phyloP scores from a whole-genome alignment of 495 filamentous ascomycete species.

The Terfezia boudieri region DNA sequence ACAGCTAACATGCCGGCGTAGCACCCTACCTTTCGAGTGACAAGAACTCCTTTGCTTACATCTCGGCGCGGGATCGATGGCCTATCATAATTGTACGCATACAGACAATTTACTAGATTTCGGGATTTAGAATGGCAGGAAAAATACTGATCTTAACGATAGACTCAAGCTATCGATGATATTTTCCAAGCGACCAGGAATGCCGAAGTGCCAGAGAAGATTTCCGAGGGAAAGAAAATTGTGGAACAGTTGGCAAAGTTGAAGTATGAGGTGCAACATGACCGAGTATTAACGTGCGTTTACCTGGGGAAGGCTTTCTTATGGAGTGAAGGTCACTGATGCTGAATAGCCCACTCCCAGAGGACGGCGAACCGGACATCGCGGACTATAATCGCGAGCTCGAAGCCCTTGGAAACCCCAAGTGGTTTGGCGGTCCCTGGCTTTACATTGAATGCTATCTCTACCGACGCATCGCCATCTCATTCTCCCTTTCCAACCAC shows the following conservation, averaged over 20 bases:
- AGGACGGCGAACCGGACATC: conserved; percentile 63
- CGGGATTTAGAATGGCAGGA: neutral
- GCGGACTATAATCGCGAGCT: conserved; percentile 70
- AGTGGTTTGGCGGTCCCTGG: conserved; percentile 73
- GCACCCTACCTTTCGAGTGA: conserved; percentile 26
- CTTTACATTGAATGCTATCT: conserved; percentile 87
- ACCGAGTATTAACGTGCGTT: conserved; percentile 56
- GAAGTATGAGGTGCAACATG: conserved; percentile 91
- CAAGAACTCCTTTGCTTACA: conserved; percentile 63
- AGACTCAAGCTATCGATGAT: conserved; percentile 93
- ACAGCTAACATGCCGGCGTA: neutral
- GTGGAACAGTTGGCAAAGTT: conserved; percentile 56
- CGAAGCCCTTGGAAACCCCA: conserved; percentile 45
- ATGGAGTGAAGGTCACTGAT: too few relatives aligned
- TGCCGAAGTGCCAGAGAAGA: conserved; percentile 37
- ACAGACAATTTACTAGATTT: neutral
- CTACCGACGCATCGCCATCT: conserved; percentile 47
- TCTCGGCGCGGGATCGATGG: conserved; percentile 70
- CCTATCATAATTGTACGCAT: conserved; percentile 63
- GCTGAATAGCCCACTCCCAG: conserved; percentile 40
- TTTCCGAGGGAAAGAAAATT: conserved; percentile 65
- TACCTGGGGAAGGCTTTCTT: neutral
- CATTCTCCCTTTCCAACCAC: conserved; percentile 51
- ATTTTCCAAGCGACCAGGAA: conserved; percentile 51
- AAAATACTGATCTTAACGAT: conserved; percentile 1